A percentile compares a stretch with the other conserved stretches of the same genome.
phyloP scores from a whole-genome alignment of 1,284 basidiomycete genomes.

The Grifola frondosa region DNA sequence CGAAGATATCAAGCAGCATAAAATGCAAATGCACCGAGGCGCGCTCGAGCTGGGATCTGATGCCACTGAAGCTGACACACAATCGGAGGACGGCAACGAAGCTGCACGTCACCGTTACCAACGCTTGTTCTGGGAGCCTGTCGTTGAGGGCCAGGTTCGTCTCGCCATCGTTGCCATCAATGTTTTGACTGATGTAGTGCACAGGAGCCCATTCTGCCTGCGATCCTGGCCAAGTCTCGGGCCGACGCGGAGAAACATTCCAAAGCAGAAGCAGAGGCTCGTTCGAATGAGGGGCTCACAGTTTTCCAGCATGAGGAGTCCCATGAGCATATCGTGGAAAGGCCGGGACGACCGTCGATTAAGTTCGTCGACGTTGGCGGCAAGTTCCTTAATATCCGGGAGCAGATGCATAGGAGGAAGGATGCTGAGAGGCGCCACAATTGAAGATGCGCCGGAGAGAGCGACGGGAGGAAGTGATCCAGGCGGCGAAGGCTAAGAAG shows the following conservation, averaged over 20 bases:
- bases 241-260: slow-evolving; percentile 23
- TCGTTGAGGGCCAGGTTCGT: slow-evolving; percentile 62
- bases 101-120: slow-evolving; percentile 64
- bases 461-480: neutral
- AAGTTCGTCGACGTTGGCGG: slow-evolving; percentile 70
- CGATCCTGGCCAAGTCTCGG: slow-evolving; percentile 42
- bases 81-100: slow-evolving; percentile 56
- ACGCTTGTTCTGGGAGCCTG: slow-evolving; percentile 72
- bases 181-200: neutral
- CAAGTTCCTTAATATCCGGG: slow-evolving; percentile 59
- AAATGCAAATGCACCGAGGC: slow-evolving; percentile 8
- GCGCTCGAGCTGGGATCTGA: slow-evolving; percentile 35
- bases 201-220: slow-evolving; percentile 60
- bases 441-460: slow-evolving; percentile 26
- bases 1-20: slow-evolving; percentile 8
- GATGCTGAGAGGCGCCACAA: slow-evolving; percentile 44
- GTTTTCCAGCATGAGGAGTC: neutral
- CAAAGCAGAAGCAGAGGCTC: slow-evolving; percentile 35
- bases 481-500: neutral
- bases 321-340: slow-evolving; percentile 22
- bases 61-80: slow-evolving; percentile 55
- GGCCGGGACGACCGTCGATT: slow-evolving; percentile 48
- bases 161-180: neutral
- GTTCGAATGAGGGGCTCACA: slow-evolving; percentile 24
- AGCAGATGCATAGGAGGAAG: slow-evolving; percentile 48